Base-by-base conservation (phyloP, 306 rosid species). In the Vachellia collinsii region DNA sequence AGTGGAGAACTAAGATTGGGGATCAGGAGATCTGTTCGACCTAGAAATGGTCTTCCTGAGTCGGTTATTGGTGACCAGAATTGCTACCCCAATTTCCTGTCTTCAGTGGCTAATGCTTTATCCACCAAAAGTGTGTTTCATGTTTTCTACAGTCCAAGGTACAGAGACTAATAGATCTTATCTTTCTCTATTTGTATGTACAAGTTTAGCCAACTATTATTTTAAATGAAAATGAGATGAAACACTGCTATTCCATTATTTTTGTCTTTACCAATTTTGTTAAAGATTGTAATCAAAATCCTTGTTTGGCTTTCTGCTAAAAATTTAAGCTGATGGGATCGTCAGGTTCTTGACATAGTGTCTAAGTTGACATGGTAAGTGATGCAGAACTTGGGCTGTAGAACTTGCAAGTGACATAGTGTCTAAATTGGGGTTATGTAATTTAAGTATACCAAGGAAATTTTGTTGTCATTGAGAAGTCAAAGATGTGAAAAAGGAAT, bases 61-160 rank as follows among this genome's bases (percentile, higher is more conserved):
- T 83, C 99, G 73, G 62, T 92, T 84, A 80, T 88, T 58, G 89
- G 94, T 68, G 93, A 83, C 83, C 94, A 86, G 86, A 94, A 84
- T 80, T 85, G 90, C 37, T 86, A 82, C 86, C 92, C 87, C 22
- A 87, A 85, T 74, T 86, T 87, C 85, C 91, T 93, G 37, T 87
- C 97, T 66, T 81, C 83, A 19, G 95, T 93, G 86, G 97, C 94
- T 51, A 91, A 89, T 83, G 97, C 99, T 77, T 83, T 91, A 82
- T 86, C 97, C 42, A 79, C 94, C 25, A 91, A 87, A 88, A 93
- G 94, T 90, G 81, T 80, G 87, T 94, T 94, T 85, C 95, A 91
- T 91, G 97, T 94, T 79, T 91, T 91, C 92, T 93, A 88, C 90
- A 90, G 93, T 83, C 99, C 99, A 83, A 94, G 99, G 99, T 94